Percentiles rank a stretch among this genome's conserved stretches.
Evolutionary conservation across 2,329 filamentous ascomycete genomes (phyloP).

Genomic region (Rutstroemia sp.): DNA sequence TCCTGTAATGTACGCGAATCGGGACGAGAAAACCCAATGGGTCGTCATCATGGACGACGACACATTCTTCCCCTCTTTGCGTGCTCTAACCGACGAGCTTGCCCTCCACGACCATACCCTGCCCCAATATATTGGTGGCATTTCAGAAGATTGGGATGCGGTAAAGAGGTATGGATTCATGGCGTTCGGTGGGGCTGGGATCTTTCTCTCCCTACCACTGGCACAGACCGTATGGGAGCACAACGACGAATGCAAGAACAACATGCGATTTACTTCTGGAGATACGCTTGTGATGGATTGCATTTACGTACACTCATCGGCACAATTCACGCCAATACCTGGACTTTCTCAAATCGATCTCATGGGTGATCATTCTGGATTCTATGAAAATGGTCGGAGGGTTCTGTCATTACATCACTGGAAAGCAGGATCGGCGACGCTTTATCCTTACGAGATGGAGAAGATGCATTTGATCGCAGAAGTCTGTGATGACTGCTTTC

Average conservation of each 20-base stretch:
- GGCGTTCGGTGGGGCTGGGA: constrained; percentile 28
- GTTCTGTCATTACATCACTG: constrained; percentile 28
- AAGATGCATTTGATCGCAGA: constrained; percentile 27
- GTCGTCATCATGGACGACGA: constrained; percentile 27
- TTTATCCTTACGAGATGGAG: constrained; percentile 26
- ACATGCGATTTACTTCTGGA: constrained; percentile 24
- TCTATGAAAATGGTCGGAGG: constrained; percentile 27
- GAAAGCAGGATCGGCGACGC: constrained; percentile 24
- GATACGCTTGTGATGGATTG: constrained; percentile 29
- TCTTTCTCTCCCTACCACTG: constrained; percentile 24
- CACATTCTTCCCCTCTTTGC: constrained; percentile 29
- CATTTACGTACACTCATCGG: constrained; percentile 20
- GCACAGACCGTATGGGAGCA: constrained; percentile 22
- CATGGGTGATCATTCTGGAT: constrained; percentile 26
- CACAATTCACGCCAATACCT: constrained; percentile 23
- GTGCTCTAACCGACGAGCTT: constrained; percentile 28
- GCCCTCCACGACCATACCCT: constrained; percentile 21
- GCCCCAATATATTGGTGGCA: constrained; percentile 24
- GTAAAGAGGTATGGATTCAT: constrained; percentile 29
- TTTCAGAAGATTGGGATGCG: constrained; percentile 28
- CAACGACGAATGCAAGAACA: constrained; percentile 21
- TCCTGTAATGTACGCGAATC: constrained; percentile 33
- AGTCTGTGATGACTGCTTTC: constrained; percentile 34
- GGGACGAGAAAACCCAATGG: constrained; percentile 32
- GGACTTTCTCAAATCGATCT: constrained; percentile 28